These are phyloP conservation scores for Rasamsonia emersonii DNA, from an alignment of 2,329 filamentous ascomycete species.

Conservation along the genomic window DNA sequence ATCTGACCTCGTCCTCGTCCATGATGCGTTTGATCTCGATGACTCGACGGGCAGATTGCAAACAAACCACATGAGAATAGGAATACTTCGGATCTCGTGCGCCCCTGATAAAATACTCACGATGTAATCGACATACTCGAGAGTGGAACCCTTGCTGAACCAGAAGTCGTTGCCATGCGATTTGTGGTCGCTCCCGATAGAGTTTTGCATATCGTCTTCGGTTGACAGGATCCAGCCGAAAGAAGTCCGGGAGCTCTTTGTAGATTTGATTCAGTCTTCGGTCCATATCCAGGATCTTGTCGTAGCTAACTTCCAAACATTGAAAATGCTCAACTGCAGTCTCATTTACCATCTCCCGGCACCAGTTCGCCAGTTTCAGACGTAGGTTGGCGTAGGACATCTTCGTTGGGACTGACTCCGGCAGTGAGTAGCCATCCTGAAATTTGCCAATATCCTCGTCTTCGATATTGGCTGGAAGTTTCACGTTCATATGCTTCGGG, in stretches of 20 bases:
- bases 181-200: conserved; percentile 18
- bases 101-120: conserved; percentile 31
- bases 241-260: conserved; percentile 26
- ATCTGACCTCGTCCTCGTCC: conserved; percentile 19
- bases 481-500: conserved; percentile 33
- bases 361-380: conserved; percentile 32
- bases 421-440: conserved; percentile 14
- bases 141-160: conserved; percentile 28
- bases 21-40: conserved; percentile 28
- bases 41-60: conserved; percentile 30
- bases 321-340: conserved; percentile 18
- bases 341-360: conserved; percentile 33
- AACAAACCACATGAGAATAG: conserved; percentile 30
- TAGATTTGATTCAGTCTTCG: conserved; percentile 23
- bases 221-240: conserved; percentile 26
- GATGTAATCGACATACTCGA: conserved; percentile 31
- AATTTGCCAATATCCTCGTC: conserved; percentile 27
- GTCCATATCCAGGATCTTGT: conserved; percentile 32
- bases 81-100: conserved; percentile 26
- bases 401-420: conserved; percentile 30
- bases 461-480: conserved; percentile 34
- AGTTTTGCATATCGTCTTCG: conserved; percentile 18
- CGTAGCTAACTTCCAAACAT: conserved; percentile 22
- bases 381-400: conserved; percentile 40
- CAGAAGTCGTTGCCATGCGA: conserved; percentile 28